These are phyloP conservation scores for Catunica adiposa DNA, from an alignment of 2,329 filamentous ascomycete species.

Conservation along the genomic window DNA sequence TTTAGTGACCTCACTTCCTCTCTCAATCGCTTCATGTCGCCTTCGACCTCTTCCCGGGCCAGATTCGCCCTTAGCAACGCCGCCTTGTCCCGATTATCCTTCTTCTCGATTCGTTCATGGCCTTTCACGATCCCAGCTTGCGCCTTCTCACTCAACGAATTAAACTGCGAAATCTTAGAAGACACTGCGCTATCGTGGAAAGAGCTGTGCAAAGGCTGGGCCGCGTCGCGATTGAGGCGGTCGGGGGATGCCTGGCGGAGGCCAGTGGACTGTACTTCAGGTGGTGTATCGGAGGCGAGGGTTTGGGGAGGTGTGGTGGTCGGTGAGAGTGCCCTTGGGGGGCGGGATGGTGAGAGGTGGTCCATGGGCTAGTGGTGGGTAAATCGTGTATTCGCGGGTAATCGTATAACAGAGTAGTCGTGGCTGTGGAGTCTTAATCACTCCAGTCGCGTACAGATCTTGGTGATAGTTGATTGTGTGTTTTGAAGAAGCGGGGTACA, in stretches of 20 bases:
- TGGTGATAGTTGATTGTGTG: neutral
- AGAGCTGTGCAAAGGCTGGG: slow-evolving; percentile 23
- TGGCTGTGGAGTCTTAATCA: too few relatives aligned
- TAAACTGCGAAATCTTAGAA: slow-evolving; percentile 57
- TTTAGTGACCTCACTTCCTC: slow-evolving; percentile 42
- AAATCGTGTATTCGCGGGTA: neutral
- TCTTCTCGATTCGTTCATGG: neutral
- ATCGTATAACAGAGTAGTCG: too few relatives aligned
- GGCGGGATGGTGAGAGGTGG: neutral
- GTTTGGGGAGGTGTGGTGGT: neutral
- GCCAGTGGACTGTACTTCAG: neutral
- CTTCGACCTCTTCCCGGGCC: slow-evolving; percentile 54
- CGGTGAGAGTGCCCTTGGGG: neutral
- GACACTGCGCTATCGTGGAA: slow-evolving; percentile 44
- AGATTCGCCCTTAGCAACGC: slow-evolving; percentile 50
- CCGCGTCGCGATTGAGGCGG: slow-evolving; percentile 36
- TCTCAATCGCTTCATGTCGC: slow-evolving; percentile 44
- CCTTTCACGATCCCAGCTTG: slow-evolving; percentile 39
- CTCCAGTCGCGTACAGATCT: too few relatives aligned
- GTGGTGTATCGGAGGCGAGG: neutral
- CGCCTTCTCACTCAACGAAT: slow-evolving; percentile 44
- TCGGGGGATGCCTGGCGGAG: slow-evolving; percentile 47
- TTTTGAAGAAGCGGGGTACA: neutral
- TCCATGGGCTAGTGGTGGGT: neutral
- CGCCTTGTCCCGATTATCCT: neutral